Evolutionary conservation across 768 basidiomycete species (phyloP).

Genomic region (Pisolithus sp.): DNA sequence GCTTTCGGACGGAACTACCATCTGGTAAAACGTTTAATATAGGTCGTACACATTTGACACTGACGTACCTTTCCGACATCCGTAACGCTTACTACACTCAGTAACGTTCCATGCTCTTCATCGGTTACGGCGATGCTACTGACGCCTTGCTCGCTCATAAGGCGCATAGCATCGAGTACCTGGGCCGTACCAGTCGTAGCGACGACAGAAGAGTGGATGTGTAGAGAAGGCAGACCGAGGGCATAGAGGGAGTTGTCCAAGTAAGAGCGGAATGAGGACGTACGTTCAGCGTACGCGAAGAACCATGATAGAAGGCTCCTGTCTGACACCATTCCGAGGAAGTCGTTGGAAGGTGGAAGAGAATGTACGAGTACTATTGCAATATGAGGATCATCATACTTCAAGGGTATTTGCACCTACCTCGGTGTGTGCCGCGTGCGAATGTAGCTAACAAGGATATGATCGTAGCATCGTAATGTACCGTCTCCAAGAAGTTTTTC

Average conservation of each 20-base stretch:
- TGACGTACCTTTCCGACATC: conserved; percentile 65
- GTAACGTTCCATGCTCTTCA: conserved; percentile 51
- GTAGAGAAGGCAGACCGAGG: conserved; percentile 58
- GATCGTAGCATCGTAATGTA: conserved; percentile 58
- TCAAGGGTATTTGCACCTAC: conserved; percentile 29
- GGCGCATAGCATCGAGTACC: conserved; percentile 74
- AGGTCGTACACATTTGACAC: neutral
- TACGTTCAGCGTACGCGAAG: conserved; percentile 44
- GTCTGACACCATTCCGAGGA: conserved; percentile 73
- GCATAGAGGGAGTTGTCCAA: conserved; percentile 50
- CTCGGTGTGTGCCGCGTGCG: conserved; percentile 66
- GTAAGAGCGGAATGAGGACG: conserved; percentile 26
- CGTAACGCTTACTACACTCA: conserved; percentile 78
- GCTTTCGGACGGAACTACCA: conserved; percentile 75
- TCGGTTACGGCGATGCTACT: conserved; percentile 77
- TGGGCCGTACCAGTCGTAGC: conserved; percentile 53
- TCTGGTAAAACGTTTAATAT: conserved; percentile 30
- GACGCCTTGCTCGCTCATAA: conserved; percentile 83
- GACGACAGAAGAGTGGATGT: conserved; percentile 57
- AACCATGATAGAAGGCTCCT: conserved; percentile 67
- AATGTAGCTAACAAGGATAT: conserved; percentile 60
- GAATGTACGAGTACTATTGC: conserved; percentile 51
- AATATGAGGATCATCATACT: neutral
- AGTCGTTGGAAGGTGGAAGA: conserved; percentile 36
- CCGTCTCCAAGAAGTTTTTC: conserved; percentile 68